Evolutionary conservation across 2,329 filamentous ascomycete species (phyloP).

Genomic region (Alternaria sp.): DNA sequence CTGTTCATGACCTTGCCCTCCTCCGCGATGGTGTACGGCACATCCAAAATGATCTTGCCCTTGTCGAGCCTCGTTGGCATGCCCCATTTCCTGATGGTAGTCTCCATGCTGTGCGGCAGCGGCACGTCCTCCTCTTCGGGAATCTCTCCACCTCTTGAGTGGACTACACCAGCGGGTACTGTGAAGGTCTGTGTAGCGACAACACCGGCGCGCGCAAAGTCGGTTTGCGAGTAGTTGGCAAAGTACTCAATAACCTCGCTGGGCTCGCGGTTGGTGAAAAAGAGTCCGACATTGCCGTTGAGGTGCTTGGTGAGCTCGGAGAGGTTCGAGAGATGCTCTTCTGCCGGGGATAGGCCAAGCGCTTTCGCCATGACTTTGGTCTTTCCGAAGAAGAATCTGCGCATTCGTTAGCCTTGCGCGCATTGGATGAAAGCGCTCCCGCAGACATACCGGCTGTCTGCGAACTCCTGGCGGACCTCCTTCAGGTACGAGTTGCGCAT

Average conservation of each 20-base stretch:
- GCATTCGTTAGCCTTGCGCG: conserved; percentile 8
- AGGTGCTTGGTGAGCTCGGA: conserved; percentile 73
- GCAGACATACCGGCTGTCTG: conserved; percentile 75
- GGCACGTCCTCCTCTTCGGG: conserved; percentile 82
- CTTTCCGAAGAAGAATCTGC: conserved; percentile 96
- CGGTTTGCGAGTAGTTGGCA: conserved; percentile 71
- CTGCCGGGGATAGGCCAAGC: conserved; percentile 77
- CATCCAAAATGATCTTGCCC: conserved; percentile 82
- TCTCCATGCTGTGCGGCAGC: conserved; percentile 86
- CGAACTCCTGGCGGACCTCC: conserved; percentile 82
- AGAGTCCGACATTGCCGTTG: conserved; percentile 81
- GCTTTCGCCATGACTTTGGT: conserved; percentile 99
- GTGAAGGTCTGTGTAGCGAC: conserved; percentile 75
- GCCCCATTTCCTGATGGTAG: conserved; percentile 84
- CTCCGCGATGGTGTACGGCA: conserved; percentile 77
- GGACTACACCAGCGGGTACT: conserved; percentile 82
- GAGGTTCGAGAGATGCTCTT: conserved; percentile 81
- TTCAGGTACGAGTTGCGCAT: conserved; percentile 98
- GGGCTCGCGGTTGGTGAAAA: conserved; percentile 83
- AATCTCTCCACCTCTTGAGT: conserved; percentile 79
- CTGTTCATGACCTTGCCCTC: conserved; percentile 86
- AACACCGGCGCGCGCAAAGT: conserved; percentile 90
- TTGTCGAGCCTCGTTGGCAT: conserved; percentile 88
- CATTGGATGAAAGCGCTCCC: neutral
- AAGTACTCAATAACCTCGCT: conserved; percentile 75